phyloP scores from a whole-genome alignment of 1,284 basidiomycete genomes.

The Xerocomus minutiporus region DNA sequence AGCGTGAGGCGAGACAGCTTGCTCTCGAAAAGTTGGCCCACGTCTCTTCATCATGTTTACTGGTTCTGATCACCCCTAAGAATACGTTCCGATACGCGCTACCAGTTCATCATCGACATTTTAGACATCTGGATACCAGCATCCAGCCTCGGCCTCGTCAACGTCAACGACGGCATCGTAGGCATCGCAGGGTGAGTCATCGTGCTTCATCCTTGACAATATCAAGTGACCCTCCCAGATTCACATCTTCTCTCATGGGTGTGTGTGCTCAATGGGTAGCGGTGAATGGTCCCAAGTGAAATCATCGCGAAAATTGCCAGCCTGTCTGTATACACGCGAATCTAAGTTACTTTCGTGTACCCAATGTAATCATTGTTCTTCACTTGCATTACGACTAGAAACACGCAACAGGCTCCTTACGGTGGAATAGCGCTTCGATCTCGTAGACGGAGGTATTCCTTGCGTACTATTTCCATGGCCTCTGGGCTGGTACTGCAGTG shows the following conservation, averaged over 20 bases:
- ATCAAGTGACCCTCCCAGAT: constrained; percentile 13
- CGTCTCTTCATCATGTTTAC: background rate
- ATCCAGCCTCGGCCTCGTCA: constrained; percentile 72
- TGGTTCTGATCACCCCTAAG: constrained; percentile 36
- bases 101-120: constrained; percentile 78
- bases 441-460: constrained; percentile 69
- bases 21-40: constrained; percentile 52
- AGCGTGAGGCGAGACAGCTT: constrained; percentile 58
- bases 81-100: constrained; percentile 58
- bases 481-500: constrained; percentile 60
- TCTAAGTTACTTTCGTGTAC: constrained; percentile 2
- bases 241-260: constrained; percentile 32
- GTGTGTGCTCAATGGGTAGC: constrained; percentile 26
- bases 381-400: background rate
- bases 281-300: constrained; percentile 28
- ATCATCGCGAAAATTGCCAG: background rate
- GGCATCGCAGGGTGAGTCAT: constrained; percentile 75
- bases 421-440: constrained; percentile 23
- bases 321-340: background rate
- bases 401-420: no score
- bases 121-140: constrained; percentile 90
- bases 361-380: constrained; percentile 5
- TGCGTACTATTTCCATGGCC: constrained; percentile 65
- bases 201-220: background rate
- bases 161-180: constrained; percentile 81